A percentile compares a stretch with the other conserved stretches of the same genome.
Conservation (phyloP, 768 basidiomycete genomes). For the Candolleomyces aberdarensis region DNA sequence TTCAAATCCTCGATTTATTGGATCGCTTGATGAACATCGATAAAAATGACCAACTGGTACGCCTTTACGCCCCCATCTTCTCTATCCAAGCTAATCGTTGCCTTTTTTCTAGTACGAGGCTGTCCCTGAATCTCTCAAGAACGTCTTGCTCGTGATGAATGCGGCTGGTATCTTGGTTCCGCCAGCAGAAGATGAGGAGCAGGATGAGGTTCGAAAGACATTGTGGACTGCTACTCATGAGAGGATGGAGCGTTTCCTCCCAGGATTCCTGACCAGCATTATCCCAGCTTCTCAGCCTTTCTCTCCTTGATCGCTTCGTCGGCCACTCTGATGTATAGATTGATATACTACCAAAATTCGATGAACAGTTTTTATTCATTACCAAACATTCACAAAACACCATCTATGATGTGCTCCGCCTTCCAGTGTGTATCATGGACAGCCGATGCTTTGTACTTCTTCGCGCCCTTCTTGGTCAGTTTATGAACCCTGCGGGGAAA, state of each 20-base stretch:
- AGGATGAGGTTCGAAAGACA: constrained; percentile 59
- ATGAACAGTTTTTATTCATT: no score
- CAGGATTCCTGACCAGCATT: constrained; percentile 79
- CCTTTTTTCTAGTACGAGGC: constrained; percentile 73
- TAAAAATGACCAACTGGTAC: constrained; percentile 81
- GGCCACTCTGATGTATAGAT: not conserved
- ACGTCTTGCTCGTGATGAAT: constrained; percentile 94
- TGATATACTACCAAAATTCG: no score
- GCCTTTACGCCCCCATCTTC: constrained; percentile 22
- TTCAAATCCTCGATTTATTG: constrained; percentile 83
- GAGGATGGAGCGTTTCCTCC: constrained; percentile 86
- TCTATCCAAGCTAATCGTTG: not conserved
- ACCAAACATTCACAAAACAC: no score
- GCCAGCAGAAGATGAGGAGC: constrained; percentile 39
- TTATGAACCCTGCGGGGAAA: no score
- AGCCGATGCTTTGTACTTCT: no score
- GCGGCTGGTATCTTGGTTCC: constrained; percentile 78
- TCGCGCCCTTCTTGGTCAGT: no score
- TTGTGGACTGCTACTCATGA: constrained; percentile 87
- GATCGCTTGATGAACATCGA: constrained; percentile 88
- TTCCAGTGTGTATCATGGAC: no score
- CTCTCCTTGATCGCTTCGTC: not conserved
- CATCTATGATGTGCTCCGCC: no score
- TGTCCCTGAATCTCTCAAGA: constrained; percentile 94
- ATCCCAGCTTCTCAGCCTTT: constrained; percentile 36